Percentiles rank a stretch among this genome's conserved stretches.
These are phyloP conservation scores for Zygotorulaspora mrakii DNA, from an alignment of 1,139 yeast genomes.

Conservation along the genomic window DNA sequence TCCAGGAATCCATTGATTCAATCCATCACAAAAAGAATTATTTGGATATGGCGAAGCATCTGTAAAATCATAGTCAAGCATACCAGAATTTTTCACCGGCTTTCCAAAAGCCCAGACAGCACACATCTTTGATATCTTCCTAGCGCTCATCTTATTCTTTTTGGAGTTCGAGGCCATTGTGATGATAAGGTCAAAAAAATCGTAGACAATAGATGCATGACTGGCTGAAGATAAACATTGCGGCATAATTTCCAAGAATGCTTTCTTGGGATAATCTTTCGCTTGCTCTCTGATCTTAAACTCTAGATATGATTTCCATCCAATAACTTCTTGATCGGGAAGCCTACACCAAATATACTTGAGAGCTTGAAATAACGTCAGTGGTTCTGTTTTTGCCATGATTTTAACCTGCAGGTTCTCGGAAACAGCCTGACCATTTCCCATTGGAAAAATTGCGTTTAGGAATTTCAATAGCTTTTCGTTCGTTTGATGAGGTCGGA, in stretches of 20 bases:
- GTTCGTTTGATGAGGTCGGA: slow-evolving; percentile 62
- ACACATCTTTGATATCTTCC: slow-evolving; percentile 76
- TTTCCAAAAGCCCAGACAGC: slow-evolving; percentile 81
- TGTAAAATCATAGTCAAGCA: slow-evolving; percentile 25
- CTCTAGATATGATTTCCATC: slow-evolving; percentile 78
- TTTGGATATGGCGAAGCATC: slow-evolving; percentile 17
- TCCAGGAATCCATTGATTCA: slow-evolving; percentile 73
- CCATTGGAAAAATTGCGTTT: slow-evolving; percentile 50
- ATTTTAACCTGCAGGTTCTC: slow-evolving; percentile 41
- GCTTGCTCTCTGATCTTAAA: slow-evolving; percentile 64
- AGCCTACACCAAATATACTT: slow-evolving; percentile 85
- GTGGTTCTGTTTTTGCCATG: slow-evolving; percentile 52
- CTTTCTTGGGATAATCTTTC: slow-evolving; percentile 61
- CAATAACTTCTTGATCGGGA: slow-evolving; percentile 74
- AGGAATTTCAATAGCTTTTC: slow-evolving; percentile 52
- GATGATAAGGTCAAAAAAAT: slow-evolving; percentile 75
- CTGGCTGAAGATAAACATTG: slow-evolving; percentile 77
- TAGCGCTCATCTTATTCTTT: slow-evolving; percentile 71
- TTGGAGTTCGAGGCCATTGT: slow-evolving; percentile 81
- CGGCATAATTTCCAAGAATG: slow-evolving; percentile 79
- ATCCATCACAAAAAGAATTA: slow-evolving; percentile 60
- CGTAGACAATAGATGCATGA: slow-evolving; percentile 86
- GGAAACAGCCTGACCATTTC: slow-evolving; percentile 43
- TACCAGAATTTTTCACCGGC: slow-evolving; percentile 24
- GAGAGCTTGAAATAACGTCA: slow-evolving; percentile 65